A percentile compares a stretch with the other conserved stretches of the same genome.
Conservation (phyloP, 148 eudicot species). For the Fagopyrum tataricum region DNA sequence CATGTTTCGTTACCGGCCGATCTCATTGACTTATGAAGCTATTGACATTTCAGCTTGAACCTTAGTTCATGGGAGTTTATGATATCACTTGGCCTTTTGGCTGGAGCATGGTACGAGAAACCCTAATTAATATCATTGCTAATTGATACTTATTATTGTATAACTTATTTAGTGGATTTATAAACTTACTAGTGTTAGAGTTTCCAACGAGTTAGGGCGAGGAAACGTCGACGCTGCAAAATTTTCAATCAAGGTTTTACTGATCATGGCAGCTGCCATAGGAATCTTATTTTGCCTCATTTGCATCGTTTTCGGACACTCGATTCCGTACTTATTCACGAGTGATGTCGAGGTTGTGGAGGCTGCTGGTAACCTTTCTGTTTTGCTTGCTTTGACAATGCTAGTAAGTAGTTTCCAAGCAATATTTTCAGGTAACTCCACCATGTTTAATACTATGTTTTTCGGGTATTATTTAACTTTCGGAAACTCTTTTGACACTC, state of each 20-base stretch:
- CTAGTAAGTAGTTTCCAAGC: slow-evolving; percentile 58
- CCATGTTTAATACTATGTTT: background rate
- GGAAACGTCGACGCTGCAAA: slow-evolving; percentile 58
- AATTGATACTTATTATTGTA: background rate
- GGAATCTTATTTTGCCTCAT: slow-evolving; percentile 37
- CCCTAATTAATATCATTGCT: background rate
- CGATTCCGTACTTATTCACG: slow-evolving; percentile 58
- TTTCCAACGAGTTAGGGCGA: slow-evolving; percentile 68
- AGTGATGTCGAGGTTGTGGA: slow-evolving; percentile 42
- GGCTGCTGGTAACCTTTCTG: slow-evolving; percentile 52
- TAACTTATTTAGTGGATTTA: background rate
- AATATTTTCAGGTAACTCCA: slow-evolving; percentile 51
- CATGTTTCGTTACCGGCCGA: background rate
- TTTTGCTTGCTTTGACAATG: slow-evolving; percentile 48
- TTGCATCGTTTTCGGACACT: slow-evolving; percentile 26
- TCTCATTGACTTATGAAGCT: background rate
- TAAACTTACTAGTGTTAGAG: slow-evolving; percentile 49
- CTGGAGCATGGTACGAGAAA: background rate
- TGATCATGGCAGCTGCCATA: slow-evolving; percentile 38
- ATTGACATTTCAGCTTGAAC: slow-evolving; percentile 3
- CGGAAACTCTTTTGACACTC: background rate
- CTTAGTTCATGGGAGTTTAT: background rate
- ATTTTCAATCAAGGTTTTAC: slow-evolving; percentile 56
- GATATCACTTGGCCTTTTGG: background rate
- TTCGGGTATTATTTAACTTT: background rate